Evolutionary conservation across 2,329 filamentous ascomycete species (phyloP), one percentile per base, ranked within the genome.

Genomic region (Ceratocystis cacaofunesta): DNA sequence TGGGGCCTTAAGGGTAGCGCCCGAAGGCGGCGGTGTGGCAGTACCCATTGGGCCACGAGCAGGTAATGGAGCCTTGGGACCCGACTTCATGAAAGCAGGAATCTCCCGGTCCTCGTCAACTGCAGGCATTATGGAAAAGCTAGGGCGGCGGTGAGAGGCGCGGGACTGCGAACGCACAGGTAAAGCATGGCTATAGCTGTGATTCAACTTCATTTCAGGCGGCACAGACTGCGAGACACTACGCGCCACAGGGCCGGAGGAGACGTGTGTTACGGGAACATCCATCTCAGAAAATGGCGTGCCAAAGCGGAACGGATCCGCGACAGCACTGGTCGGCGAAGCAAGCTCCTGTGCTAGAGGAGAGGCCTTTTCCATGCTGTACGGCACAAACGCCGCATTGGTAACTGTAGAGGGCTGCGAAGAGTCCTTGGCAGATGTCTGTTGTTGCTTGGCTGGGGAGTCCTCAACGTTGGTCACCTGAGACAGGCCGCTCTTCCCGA

Each of bases 241-340:
- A 62, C 92, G 87, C 57, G 87, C 81, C 41, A 95, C 79, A 5
- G 89, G 89, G 0, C 87, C 89, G 17, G 85, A 71, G 0, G 84
- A 83, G 55, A 92, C 79, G 2, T 86, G 82, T 0, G 89, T 94
- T 67, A 95, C 77, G 0, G 92, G 92, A 12, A 92, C 85, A 73
- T 96, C 92, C 80, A 92, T 87, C 72, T 95, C 91, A 1, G 92
- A 95, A 73, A 92, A 89, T 17, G 92, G 91, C 0, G 90, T 95
- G n/a, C 85, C 87, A 69, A 90, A 86, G 65, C 89, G 85, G 76
- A 91, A 92, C 52, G 87, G 78, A 22, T 79, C 82, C 62, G 80
- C 78, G 25, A 46, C 32, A 7, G 55, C 55, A 19, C 43, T 43
- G 52, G 67, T 72, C 0, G 81, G 79, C 2, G 87, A 82, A 68